Evolutionary conservation across 2,329 filamentous ascomycete genomes (phyloP).

Genomic region (Curvularia lunata): DNA sequence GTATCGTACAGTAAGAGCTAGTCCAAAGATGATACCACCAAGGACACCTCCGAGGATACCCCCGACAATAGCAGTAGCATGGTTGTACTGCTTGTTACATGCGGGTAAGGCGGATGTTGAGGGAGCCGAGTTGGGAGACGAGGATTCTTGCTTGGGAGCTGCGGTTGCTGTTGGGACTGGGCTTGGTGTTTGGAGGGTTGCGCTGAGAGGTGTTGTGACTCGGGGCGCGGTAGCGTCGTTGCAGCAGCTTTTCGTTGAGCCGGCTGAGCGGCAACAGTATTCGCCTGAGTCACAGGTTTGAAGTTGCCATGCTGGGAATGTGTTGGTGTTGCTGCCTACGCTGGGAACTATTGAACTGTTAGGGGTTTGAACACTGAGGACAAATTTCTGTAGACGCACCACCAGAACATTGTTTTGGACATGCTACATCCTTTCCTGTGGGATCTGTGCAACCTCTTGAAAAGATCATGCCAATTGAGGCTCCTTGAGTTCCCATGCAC

Average conservation of each 20-base stretch:
- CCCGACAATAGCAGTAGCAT: slow-evolving; percentile 32
- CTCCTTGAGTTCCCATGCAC: slow-evolving; percentile 41
- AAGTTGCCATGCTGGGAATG: slow-evolving; percentile 41
- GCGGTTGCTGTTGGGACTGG: slow-evolving; percentile 10
- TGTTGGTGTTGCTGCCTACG: slow-evolving; percentile 23
- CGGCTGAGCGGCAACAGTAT: slow-evolving; percentile 43
- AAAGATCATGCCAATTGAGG: slow-evolving; percentile 43
- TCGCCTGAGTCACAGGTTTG: slow-evolving; percentile 45
- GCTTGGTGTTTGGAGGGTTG: slow-evolving; percentile 27
- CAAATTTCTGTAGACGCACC: slow-evolving; percentile 26
- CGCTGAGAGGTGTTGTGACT: slow-evolving; percentile 31
- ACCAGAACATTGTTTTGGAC: slow-evolving; percentile 40
- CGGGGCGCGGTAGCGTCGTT: slow-evolving; percentile 33
- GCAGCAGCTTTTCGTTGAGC: slow-evolving; percentile 40
- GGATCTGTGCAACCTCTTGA: slow-evolving; percentile 46
- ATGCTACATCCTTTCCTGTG: slow-evolving; percentile 36
- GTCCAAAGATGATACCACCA: slow-evolving; percentile 27
- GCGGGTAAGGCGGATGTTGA: slow-evolving; percentile 11
- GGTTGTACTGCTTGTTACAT: slow-evolving; percentile 28
- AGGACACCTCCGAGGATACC: slow-evolving; percentile 35
- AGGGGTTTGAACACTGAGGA: slow-evolving; percentile 5
- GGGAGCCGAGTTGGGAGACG: slow-evolving; percentile 15
- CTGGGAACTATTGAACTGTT: slow-evolving; percentile 13
- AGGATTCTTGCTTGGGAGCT: slow-evolving; percentile 11
- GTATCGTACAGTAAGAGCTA: slow-evolving; percentile 29